A percentile compares a stretch with the other conserved stretches of the same genome.
Evolutionary conservation across 176 grass and related monocot genomes (phyloP).

Genomic region (barley (Hordeum vulgare)): DNA sequence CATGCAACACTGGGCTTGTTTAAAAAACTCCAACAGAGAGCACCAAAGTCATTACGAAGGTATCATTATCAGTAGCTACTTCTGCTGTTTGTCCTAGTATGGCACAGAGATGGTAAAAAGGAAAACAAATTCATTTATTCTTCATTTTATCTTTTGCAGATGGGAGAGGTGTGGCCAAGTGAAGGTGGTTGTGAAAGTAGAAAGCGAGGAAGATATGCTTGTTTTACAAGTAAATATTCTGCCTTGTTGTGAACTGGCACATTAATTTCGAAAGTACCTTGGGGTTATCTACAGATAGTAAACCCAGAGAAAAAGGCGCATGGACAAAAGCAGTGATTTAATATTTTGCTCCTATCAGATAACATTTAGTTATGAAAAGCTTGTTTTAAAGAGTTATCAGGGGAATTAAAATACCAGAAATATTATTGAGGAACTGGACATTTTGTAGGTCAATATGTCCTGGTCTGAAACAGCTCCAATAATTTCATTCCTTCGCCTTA

Average conservation of each 20-base stretch:
- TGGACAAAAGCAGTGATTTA: neutral
- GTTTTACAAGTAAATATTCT: slow-evolving; percentile 71
- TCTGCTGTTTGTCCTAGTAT: neutral
- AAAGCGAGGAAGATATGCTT: slow-evolving; percentile 89
- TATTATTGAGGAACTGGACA: neutral
- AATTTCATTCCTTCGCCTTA: neutral
- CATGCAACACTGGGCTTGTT: slow-evolving; percentile 98
- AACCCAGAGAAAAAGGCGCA: neutral
- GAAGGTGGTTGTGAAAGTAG: slow-evolving; percentile 91
- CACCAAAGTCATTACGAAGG: slow-evolving; percentile 89
- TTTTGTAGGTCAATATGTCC: neutral
- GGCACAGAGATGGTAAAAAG: neutral
- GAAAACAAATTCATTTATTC: neutral
- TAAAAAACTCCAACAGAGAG: slow-evolving; percentile 85
- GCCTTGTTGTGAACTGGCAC: neutral
- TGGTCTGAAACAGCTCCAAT: neutral
- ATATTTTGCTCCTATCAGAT: neutral
- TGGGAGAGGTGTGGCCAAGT: slow-evolving; percentile 97
- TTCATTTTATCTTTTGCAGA: slow-evolving; percentile 29
- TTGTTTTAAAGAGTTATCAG: neutral
- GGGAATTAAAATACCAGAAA: neutral
- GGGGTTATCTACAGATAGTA: neutral
- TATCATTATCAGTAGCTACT: slow-evolving; percentile 11
- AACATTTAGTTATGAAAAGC: neutral
- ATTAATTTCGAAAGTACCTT: neutral